A percentile compares a stretch with the other conserved stretches of the same genome.
These are phyloP conservation scores for Pistacia vera DNA, from an alignment of 345 rosid species.

Conservation along the genomic window DNA sequence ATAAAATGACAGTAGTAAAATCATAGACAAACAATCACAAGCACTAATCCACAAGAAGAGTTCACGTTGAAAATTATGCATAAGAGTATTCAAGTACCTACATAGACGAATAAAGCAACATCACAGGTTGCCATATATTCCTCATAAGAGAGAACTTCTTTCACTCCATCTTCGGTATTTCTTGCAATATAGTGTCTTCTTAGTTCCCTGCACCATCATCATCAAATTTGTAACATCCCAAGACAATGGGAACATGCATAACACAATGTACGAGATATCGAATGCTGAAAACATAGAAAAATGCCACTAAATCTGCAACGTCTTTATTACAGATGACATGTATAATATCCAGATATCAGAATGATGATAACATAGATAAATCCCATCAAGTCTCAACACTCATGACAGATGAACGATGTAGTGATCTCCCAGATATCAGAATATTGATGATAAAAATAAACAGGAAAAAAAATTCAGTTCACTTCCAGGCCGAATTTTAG, in stretches of 20 bases:
- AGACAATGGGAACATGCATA: conserved; percentile 2
- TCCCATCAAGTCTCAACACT: no score
- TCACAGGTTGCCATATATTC: conserved; percentile 69
- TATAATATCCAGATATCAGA: neutral
- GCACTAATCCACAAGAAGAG: neutral
- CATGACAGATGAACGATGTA: no score
- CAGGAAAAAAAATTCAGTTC: no score
- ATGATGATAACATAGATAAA: no score
- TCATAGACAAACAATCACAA: neutral
- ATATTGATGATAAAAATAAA: no score
- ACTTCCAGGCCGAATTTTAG: no score
- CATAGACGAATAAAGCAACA: conserved; percentile 73
- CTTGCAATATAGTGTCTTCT: conserved; percentile 45
- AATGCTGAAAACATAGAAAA: neutral
- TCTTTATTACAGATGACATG: neutral
- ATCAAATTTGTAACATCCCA: conserved; percentile 15
- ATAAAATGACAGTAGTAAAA: neutral
- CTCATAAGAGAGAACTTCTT: conserved; percentile 45
- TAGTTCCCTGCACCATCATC: conserved; percentile 29
- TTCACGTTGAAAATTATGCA: conserved; percentile 8
- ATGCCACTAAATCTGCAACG: neutral
- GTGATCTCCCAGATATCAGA: no score
- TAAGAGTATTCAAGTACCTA: conserved; percentile 41
- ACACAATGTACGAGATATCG: neutral
- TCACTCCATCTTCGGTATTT: conserved; percentile 70